These are phyloP conservation scores for Diplodia scrobiculata DNA, from an alignment of 2,329 filamentous ascomycete genomes.

Conservation along the genomic window DNA sequence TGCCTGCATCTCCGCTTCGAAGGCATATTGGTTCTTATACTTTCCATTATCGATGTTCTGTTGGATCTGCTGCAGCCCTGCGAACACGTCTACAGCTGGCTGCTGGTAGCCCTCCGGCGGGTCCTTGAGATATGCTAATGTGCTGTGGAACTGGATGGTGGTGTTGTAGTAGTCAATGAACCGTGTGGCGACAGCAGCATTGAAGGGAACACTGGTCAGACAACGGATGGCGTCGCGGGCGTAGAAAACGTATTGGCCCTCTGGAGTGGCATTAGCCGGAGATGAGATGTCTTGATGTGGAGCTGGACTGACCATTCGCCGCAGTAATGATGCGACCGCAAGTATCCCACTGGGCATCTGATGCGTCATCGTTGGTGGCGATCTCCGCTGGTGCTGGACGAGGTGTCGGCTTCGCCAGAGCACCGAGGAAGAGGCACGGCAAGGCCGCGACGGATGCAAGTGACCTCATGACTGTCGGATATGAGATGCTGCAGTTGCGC, in stretches of 20 bases:
- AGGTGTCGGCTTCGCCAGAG: not conserved
- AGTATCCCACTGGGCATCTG: not conserved
- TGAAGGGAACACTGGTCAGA: slow-evolving; percentile 51
- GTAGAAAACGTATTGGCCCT: slow-evolving; percentile 29
- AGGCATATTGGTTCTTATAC: slow-evolving; percentile 46
- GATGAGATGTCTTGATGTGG: not conserved
- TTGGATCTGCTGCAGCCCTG: slow-evolving; percentile 37
- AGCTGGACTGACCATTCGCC: not conserved
- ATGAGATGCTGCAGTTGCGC: not conserved
- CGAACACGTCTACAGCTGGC: slow-evolving; percentile 42
- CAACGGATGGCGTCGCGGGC: slow-evolving; percentile 45
- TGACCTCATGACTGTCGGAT: not conserved
- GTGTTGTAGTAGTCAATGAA: slow-evolving; percentile 52
- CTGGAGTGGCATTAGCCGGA: not conserved
- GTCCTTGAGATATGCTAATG: slow-evolving; percentile 47
- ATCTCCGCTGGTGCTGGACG: not conserved
- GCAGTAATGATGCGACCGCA: not conserved
- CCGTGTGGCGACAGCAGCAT: slow-evolving; percentile 47
- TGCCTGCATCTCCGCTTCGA: slow-evolving; percentile 44
- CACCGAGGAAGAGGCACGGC: not conserved
- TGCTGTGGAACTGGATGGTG: slow-evolving; percentile 51
- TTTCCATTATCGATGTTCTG: slow-evolving; percentile 33
- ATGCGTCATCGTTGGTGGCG: not conserved
- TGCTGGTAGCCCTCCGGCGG: slow-evolving; percentile 49
- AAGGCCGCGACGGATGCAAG: not conserved